A percentile compares a stretch with the other conserved stretches of the same genome.
Conservation (phyloP, 1,139 yeast species). For the Suhomyces ambrosiae region DNA sequence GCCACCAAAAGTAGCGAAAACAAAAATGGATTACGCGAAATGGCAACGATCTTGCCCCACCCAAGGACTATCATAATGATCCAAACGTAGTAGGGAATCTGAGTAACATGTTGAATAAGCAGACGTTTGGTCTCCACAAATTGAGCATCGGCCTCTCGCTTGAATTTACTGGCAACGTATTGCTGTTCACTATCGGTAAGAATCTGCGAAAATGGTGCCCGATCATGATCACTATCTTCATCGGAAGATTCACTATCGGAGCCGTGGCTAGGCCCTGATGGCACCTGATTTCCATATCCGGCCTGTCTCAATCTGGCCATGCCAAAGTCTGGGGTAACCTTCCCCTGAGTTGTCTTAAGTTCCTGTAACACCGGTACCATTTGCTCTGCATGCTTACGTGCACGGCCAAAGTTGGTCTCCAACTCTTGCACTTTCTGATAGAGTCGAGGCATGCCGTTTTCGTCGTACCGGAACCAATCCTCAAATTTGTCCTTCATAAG, state of each 20-base stretch:
- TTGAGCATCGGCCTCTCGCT: conserved; percentile 76
- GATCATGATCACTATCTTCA: conserved; percentile 41
- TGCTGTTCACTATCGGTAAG: conserved; percentile 60
- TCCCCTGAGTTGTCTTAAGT: conserved; percentile 6
- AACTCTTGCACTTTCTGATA: conserved; percentile 79
- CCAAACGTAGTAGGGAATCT: conserved; percentile 84
- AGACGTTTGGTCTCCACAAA: conserved; percentile 86
- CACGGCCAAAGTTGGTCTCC: conserved; percentile 60
- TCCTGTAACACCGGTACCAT: conserved; percentile 56
- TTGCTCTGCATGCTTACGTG: conserved; percentile 59
- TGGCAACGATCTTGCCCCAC: conserved; percentile 94
- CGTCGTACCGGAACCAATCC: conserved; percentile 79
- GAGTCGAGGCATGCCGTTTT: conserved; percentile 76
- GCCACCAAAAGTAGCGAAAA: conserved; percentile 57
- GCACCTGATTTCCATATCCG: conserved; percentile 3
- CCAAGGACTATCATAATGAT: conserved; percentile 74
- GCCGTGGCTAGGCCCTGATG: not conserved
- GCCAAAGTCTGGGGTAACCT: conserved; percentile 5
- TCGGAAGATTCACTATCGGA: conserved; percentile 39
- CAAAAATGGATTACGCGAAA: conserved; percentile 78
- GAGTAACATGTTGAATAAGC: conserved; percentile 66
- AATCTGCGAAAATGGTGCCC: conserved; percentile 54
- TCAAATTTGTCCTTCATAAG: conserved; percentile 75
- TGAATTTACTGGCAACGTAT: conserved; percentile 60
- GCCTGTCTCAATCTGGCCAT: conserved; percentile 1